Evolutionary conservation across 805 yeast species (phyloP), one percentile per base, ranked within the genome.

Genomic region (Hermanozyma aechmeae): DNA sequence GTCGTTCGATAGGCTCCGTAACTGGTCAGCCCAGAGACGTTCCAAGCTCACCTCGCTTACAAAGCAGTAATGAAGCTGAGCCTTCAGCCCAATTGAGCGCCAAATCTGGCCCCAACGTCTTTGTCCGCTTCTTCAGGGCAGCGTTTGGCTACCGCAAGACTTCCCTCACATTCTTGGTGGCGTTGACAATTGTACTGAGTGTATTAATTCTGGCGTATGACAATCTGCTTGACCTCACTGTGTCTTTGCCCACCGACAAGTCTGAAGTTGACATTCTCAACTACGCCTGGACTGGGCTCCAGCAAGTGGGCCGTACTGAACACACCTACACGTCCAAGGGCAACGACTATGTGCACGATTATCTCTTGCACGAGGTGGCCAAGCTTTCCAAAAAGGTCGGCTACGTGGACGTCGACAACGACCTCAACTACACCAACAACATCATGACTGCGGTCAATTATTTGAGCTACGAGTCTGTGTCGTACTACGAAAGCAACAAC

Each of bases 401-500:
- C 16, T 62, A 58, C 37, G 48, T 60, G 18, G 65, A 62, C 42
- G 38, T 44, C 43, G 56, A 58, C 37, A 55, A 62, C 41, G 65
- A 63, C 38, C 60, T 53, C 44, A 61, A 65, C 30, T 45, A 51
- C 29, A 54, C 61, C 20, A 59, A 68, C 27, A 57, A 68, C 26
- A 64, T 76, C 40, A 59, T 73, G 28, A 76, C 71, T 34, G 34
- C 40, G n/a, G 73, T 67, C 33, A 68, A 63, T 13, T 70, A 68
- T 48, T 59, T 67, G 33, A 44, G 56, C 5, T 51, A 68, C n/a
- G 62, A 58, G 35, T 60, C 75, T 31, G 65, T 81, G 9, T 59
- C 74, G n/a, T 85, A 81, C 55, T 87, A 72, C 47, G 95, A 87
- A 51, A 74, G 89, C 30, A 73, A 82, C 37, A 87, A 87, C 45